These are phyloP conservation scores for Phyllosticta citrichinensis DNA, from an alignment of 2,329 filamentous ascomycete species.

Conservation along the genomic window DNA sequence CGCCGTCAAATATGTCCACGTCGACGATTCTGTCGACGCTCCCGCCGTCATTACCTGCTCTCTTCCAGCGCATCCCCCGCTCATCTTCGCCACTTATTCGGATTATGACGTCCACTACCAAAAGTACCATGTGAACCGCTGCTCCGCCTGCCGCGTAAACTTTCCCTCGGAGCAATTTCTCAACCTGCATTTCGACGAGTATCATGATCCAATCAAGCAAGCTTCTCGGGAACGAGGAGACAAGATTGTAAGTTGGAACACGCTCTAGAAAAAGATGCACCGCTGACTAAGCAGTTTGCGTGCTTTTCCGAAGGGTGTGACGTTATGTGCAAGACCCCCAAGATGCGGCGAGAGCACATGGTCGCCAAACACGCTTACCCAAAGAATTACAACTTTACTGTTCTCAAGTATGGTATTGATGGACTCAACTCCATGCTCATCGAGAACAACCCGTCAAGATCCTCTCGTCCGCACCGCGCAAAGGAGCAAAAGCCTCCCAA, in stretches of 20 bases:
- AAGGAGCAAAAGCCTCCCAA: neutral
- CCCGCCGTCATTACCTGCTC: constrained; percentile 61
- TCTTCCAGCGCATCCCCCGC: constrained; percentile 66
- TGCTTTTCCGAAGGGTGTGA: constrained; percentile 90
- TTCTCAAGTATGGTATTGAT: constrained; percentile 86
- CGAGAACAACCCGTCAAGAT: neutral
- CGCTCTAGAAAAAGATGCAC: neutral
- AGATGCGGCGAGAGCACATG: constrained; percentile 78
- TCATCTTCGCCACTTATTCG: constrained; percentile 63
- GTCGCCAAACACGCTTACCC: constrained; percentile 83
- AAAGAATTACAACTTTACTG: constrained; percentile 33
- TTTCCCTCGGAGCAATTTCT: constrained; percentile 78
- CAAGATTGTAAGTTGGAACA: constrained; percentile 56
- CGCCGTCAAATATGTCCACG: constrained; percentile 46
- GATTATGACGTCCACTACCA: constrained; percentile 84
- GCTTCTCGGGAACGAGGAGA: constrained; percentile 69
- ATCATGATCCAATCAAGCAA: constrained; percentile 71
- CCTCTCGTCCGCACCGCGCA: neutral
- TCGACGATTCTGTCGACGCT: constrained; percentile 16
- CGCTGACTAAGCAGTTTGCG: constrained; percentile 48
- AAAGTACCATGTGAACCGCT: constrained; percentile 73
- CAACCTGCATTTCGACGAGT: constrained; percentile 77
- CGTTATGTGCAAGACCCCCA: constrained; percentile 68
- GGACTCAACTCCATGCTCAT: constrained; percentile 67
- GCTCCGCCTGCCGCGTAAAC: constrained; percentile 74